phyloP scores from a whole-genome alignment of 2,329 filamentous ascomycete genomes.

The Sclerotinia glacialis region DNA sequence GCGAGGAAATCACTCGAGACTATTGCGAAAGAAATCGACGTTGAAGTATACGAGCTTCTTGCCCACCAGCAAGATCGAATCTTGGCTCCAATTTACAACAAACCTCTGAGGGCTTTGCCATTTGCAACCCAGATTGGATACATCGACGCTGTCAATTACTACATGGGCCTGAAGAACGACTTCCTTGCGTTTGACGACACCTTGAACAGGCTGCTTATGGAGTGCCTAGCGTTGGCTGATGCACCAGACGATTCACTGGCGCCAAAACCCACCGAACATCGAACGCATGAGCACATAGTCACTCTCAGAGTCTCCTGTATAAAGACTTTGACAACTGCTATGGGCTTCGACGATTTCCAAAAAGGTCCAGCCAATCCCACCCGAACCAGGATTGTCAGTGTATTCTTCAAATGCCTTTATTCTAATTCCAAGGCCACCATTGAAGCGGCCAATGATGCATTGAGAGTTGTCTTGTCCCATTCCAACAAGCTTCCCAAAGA shows the following conservation, averaged over 20 bases:
- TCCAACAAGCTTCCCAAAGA: slow-evolving; percentile 94
- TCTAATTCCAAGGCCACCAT: slow-evolving; percentile 90
- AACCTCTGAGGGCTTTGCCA: slow-evolving; percentile 86
- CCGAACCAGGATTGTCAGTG: slow-evolving; percentile 74
- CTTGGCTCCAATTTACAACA: slow-evolving; percentile 89
- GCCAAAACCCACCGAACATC: slow-evolving; percentile 88
- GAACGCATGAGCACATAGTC: slow-evolving; percentile 93
- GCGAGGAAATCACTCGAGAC: slow-evolving; percentile 78
- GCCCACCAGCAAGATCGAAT: slow-evolving; percentile 87
- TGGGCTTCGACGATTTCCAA: slow-evolving; percentile 88
- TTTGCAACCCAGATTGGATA: slow-evolving; percentile 97
- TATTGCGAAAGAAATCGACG: slow-evolving; percentile 72
- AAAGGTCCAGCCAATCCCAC: slow-evolving; percentile 67
- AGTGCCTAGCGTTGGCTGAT: slow-evolving; percentile 90
- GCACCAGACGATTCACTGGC: slow-evolving; percentile 90
- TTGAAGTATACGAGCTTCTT: slow-evolving; percentile 83
- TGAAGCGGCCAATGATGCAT: slow-evolving; percentile 84
- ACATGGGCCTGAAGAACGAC: slow-evolving; percentile 81
- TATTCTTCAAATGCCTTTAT: slow-evolving; percentile 98
- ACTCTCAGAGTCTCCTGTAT: slow-evolving; percentile 91
- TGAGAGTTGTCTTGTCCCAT: slow-evolving; percentile 82
- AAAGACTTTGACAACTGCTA: slow-evolving; percentile 86
- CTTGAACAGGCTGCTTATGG: slow-evolving; percentile 84
- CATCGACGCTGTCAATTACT: slow-evolving; percentile 96
- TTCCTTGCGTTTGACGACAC: slow-evolving; percentile 92